These are phyloP conservation scores for Coleophoma crateriformis DNA, from an alignment of 2,329 filamentous ascomycete genomes.

Conservation along the genomic window DNA sequence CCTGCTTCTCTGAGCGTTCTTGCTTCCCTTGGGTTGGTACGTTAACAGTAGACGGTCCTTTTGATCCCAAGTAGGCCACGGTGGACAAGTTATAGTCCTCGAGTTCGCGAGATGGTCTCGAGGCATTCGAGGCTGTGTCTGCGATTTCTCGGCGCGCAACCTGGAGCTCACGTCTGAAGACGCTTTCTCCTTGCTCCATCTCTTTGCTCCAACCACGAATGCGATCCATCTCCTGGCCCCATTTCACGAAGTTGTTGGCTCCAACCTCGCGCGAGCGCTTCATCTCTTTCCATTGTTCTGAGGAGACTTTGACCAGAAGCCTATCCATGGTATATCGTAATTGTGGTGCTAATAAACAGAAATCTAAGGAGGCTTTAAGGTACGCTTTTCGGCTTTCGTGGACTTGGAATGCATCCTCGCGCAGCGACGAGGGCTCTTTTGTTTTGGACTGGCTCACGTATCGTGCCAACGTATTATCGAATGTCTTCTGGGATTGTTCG, in stretches of 20 bases:
- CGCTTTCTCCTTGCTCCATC: slow-evolving; percentile 83
- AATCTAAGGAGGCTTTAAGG: slow-evolving; percentile 88
- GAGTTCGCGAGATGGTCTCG: slow-evolving; percentile 82
- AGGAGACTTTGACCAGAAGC: slow-evolving; percentile 76
- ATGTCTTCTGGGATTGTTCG: slow-evolving; percentile 76
- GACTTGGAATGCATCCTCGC: slow-evolving; percentile 93
- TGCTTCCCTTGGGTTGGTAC: slow-evolving; percentile 45
- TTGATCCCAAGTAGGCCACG: slow-evolving; percentile 76
- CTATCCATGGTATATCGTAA: slow-evolving; percentile 79
- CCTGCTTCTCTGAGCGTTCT: slow-evolving; percentile 69
- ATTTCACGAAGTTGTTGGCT: slow-evolving; percentile 55
- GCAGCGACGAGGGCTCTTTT: slow-evolving; percentile 84
- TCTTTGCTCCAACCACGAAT: slow-evolving; percentile 90
- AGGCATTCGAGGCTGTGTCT: slow-evolving; percentile 63
- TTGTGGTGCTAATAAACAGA: slow-evolving; percentile 82
- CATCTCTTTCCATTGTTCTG: slow-evolving; percentile 86
- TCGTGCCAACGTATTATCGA: slow-evolving; percentile 74
- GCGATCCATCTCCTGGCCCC: slow-evolving; percentile 78
- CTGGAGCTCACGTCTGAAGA: slow-evolving; percentile 78
- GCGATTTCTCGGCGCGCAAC: slow-evolving; percentile 76
- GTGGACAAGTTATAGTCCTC: slow-evolving; percentile 90
- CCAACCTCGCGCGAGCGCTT: slow-evolving; percentile 63
- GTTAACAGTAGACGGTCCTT: slow-evolving; percentile 52
- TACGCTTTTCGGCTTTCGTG: slow-evolving; percentile 91
- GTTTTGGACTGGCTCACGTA: slow-evolving; percentile 85